These are phyloP conservation scores for Notholithocarpus densiflorus DNA, from an alignment of 306 rosid genomes.

Conservation along the genomic window DNA sequence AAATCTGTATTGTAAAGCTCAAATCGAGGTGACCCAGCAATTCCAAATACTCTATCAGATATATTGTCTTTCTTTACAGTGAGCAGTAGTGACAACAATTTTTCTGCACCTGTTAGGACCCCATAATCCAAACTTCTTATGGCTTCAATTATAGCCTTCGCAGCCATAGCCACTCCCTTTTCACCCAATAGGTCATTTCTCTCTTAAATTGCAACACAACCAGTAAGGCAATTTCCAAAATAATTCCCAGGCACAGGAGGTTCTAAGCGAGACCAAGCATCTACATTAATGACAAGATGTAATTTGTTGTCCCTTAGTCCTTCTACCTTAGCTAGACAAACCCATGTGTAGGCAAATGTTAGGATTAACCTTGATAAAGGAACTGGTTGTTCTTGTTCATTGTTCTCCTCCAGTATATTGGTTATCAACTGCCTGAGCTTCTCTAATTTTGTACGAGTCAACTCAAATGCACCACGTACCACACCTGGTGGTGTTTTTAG, in stretches of 20 bases:
- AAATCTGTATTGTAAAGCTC: too few relatives aligned
- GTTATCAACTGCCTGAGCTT: background rate
- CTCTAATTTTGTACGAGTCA: background rate
- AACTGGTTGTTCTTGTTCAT: too few relatives aligned
- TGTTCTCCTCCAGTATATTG: background rate
- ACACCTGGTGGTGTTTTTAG: background rate
- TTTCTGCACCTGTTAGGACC: background rate
- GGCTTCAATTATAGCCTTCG: conserved; percentile 14
- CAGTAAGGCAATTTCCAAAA: conserved; percentile 22
- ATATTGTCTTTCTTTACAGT: too few relatives aligned
- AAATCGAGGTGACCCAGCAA: too few relatives aligned
- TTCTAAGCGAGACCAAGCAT: background rate
- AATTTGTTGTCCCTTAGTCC: background rate
- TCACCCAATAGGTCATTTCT: conserved; percentile 8
- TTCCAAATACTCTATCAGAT: too few relatives aligned
- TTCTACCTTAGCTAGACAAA: conserved; percentile 25
- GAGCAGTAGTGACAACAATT: too few relatives aligned
- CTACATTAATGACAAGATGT: background rate
- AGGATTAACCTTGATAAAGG: conserved; percentile 13
- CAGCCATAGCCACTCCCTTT: conserved; percentile 23
- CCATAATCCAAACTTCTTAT: conserved; percentile 10
- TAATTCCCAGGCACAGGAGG: conserved; percentile 5
- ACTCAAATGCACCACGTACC: conserved; percentile 10
- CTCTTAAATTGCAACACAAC: background rate
- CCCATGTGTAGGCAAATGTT: conserved; percentile 21